Evolutionary conservation across 1,284 basidiomycete genomes (phyloP), one percentile per base, ranked within the genome.

Genomic region (Lentinula novae-zelandiae): DNA sequence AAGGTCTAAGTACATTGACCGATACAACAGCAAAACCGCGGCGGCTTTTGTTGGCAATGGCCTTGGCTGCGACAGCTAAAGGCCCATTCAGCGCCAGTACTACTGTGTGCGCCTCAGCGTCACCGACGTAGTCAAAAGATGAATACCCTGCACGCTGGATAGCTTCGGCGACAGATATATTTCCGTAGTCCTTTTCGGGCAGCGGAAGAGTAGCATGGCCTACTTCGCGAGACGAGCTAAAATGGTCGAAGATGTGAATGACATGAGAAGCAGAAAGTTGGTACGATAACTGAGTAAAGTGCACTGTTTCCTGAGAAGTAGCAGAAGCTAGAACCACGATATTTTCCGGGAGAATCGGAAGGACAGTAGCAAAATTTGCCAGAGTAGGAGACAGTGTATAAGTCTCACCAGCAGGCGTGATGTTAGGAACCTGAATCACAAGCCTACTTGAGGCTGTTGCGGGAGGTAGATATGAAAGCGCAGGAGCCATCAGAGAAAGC

Each of bases 301-400:
- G 88, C 46, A 89, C 81, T 8, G 89, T 80, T 71, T 95, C 90
- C 65, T 90, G 87, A 0, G 92, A 85, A 2, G 89, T 87, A 7
- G 92, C 85, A 20, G 93, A 96, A 63, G 95, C 80, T 52, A 95
- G 74, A 54, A 96, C 80, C n/a, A 87, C 81, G 67, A 92, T 82
- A 62, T 83, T 82, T 53, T 88, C 81, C 1, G 89, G 86, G n/a
- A 93, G 73, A 60, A 87, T 73, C 10, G 78, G 69, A 61, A 91
- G 78, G 13, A 83, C 75, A 2, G 85, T 76, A 8, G 85, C 82
- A 56, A 95, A 77, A 1, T 86, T 77, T 5, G 90, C 84, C 60
- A 94, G 80, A 1, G 89, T 85, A 22, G 91, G 86, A 1, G 88
- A 89, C 52, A 94, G 80, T 3, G 82, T 72, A 67, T 93, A 83